These are phyloP conservation scores for Phytophthora podocarpi DNA, from an alignment of 352 stramenopile species.

Conservation along the genomic window DNA sequence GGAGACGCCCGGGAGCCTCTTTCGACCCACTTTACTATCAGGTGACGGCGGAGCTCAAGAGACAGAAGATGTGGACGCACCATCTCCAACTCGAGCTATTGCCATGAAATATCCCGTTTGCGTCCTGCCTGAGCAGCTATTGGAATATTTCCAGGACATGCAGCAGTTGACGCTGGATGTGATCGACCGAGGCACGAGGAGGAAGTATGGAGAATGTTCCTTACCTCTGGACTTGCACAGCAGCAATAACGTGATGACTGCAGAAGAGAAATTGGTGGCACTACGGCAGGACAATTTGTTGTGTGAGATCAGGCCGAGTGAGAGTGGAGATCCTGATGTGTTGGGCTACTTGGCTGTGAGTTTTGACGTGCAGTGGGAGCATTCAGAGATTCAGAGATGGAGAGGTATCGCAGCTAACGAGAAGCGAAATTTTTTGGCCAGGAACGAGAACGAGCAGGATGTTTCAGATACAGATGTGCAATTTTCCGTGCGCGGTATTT, in stretches of 20 bases:
- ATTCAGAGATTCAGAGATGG: neutral
- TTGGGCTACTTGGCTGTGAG: constrained; percentile 40
- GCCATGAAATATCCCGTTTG: constrained; percentile 53
- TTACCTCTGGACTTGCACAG: constrained; percentile 25
- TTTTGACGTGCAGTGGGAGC: constrained; percentile 31
- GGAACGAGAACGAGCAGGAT: too few relatives aligned
- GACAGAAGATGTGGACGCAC: constrained; percentile 3
- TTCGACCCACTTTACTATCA: constrained; percentile 39
- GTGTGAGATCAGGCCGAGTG: constrained; percentile 42
- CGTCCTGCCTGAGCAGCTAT: constrained; percentile 37
- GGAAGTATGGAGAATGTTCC: constrained; percentile 41
- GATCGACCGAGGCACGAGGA: constrained; percentile 53
- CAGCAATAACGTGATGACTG: constrained; percentile 3
- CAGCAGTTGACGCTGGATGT: constrained; percentile 63
- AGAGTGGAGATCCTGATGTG: constrained; percentile 8
- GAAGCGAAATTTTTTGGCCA: too few relatives aligned
- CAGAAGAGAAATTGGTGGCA: constrained; percentile 35
- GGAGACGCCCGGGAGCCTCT: constrained; percentile 46
- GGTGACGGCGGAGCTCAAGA: neutral
- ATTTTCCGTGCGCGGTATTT: too few relatives aligned
- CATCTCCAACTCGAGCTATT: constrained; percentile 28
- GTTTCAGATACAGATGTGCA: too few relatives aligned
- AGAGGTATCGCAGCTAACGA: too few relatives aligned
- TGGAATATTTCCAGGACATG: constrained; percentile 69
- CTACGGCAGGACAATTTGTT: constrained; percentile 38